Percentiles rank a stretch among this genome's conserved stretches.
Conservation (phyloP, 1,139 yeast species). For the Blastobotrys capitulatus region DNA sequence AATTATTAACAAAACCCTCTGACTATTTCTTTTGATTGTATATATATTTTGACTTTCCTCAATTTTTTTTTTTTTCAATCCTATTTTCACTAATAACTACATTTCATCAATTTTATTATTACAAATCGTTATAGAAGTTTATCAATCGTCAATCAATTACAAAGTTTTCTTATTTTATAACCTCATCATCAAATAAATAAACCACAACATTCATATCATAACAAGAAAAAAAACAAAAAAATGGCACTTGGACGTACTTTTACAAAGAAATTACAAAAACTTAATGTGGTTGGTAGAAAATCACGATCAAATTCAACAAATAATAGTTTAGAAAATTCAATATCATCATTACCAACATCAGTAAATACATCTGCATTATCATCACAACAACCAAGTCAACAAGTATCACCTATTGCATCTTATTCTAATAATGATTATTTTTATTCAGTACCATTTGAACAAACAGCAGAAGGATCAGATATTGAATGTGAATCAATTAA, state of each 20-base stretch:
- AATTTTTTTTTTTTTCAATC: too few relatives aligned
- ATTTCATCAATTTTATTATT: too few relatives aligned
- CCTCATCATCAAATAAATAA: too few relatives aligned
- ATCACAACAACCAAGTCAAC: neutral
- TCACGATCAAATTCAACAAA: conserved; percentile 6
- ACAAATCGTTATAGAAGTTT: neutral
- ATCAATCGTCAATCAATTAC: neutral
- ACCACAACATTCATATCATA: too few relatives aligned
- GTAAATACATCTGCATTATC: neutral
- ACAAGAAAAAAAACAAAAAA: neutral
- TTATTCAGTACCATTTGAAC: conserved; percentile 25
- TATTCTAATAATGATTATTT: conserved; percentile 21
- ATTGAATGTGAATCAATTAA: conserved; percentile 7
- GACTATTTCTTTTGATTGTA: too few relatives aligned
- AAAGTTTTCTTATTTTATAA: too few relatives aligned
- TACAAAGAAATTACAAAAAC: conserved; percentile 24
- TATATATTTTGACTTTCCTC: too few relatives aligned
- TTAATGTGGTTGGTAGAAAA: conserved; percentile 11
- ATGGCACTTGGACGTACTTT: conserved; percentile 25
- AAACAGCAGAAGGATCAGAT: conserved; percentile 14
- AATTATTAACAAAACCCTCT: too few relatives aligned
- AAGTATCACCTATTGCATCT: neutral
- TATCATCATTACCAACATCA: neutral
- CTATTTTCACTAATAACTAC: too few relatives aligned
- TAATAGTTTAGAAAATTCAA: conserved; percentile 2